phyloP scores from a whole-genome alignment of 345 rosid genomes.

The Bretschneidera sinensis region DNA sequence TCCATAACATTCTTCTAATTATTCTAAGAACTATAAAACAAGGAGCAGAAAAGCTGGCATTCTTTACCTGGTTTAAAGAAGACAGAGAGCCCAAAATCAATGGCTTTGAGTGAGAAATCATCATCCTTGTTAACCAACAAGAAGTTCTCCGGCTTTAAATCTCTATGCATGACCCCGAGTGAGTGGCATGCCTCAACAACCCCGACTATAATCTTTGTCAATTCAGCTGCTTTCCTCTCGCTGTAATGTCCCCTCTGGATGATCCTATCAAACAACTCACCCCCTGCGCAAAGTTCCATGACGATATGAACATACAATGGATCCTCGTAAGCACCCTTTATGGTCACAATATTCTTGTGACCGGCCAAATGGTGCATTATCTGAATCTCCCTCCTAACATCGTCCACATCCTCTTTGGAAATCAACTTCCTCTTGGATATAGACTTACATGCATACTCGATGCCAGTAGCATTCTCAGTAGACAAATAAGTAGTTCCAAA shows the following conservation, averaged over 20 bases:
- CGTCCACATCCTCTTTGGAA: slow-evolving; percentile 92
- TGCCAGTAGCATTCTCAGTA: slow-evolving; percentile 57
- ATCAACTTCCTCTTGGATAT: slow-evolving; percentile 92
- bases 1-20: neutral
- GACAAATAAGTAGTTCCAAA: slow-evolving; percentile 92
- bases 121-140: slow-evolving; percentile 95
- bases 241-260: slow-evolving; percentile 97
- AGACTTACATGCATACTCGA: slow-evolving; percentile 90
- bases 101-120: slow-evolving; percentile 96
- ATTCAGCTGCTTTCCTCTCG: slow-evolving; percentile 93
- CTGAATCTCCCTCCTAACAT: slow-evolving; percentile 94
- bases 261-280: slow-evolving; percentile 93
- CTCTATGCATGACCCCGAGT: slow-evolving; percentile 98
- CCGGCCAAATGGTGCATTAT: slow-evolving; percentile 99
- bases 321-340: slow-evolving; percentile 96
- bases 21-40: neutral
- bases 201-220: slow-evolving; percentile 88
- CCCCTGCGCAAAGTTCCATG: slow-evolving; percentile 96
- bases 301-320: slow-evolving; percentile 78
- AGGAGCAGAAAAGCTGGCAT: too few species aligned
- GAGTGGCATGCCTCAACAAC: slow-evolving; percentile 99
- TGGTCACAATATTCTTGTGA: slow-evolving; percentile 89
- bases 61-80: slow-evolving; percentile 93
- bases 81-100: slow-evolving; percentile 95
- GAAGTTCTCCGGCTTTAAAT: slow-evolving; percentile 96